Evolutionary conservation across 2,329 filamentous ascomycete species (phyloP).

Genomic region (Mariannaea sp.): DNA sequence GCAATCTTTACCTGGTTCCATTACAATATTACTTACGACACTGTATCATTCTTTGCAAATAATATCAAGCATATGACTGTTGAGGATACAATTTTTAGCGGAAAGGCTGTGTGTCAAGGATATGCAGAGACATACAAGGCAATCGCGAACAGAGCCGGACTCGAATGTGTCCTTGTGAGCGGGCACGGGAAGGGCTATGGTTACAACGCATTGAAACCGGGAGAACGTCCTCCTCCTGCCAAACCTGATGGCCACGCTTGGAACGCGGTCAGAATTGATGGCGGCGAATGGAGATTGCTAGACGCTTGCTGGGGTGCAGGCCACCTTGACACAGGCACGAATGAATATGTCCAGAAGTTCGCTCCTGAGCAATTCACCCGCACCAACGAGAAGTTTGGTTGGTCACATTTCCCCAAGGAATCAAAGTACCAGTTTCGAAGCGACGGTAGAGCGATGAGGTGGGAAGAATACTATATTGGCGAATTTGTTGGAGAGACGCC

Average conservation of each 20-base stretch:
- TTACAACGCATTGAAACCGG: constrained; percentile 64
- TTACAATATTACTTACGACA: constrained; percentile 89
- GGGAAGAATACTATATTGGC: constrained; percentile 82
- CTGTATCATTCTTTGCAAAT: constrained; percentile 75
- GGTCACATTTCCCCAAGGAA: constrained; percentile 77
- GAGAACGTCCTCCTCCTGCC: constrained; percentile 67
- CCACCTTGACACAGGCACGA: constrained; percentile 56
- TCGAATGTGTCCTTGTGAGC: constrained; percentile 74
- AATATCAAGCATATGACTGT: constrained; percentile 70
- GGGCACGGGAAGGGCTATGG: constrained; percentile 90
- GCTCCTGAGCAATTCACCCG: constrained; percentile 63
- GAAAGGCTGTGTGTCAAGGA: constrained; percentile 87
- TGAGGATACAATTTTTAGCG: constrained; percentile 73
- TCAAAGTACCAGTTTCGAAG: constrained; percentile 71
- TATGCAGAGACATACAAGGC: constrained; percentile 83
- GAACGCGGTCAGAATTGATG: constrained; percentile 90
- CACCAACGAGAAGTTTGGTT: constrained; percentile 79
- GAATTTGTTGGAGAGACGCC: constrained; percentile 56
- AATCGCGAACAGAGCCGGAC: constrained; percentile 77
- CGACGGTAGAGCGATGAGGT: constrained; percentile 70
- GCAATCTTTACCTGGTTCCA: constrained; percentile 96
- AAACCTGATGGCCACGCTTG: constrained; percentile 77
- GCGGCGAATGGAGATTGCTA: constrained; percentile 86
- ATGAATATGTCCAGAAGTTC: constrained; percentile 71
- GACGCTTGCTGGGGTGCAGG: constrained; percentile 95